A percentile compares a stretch with the other conserved stretches of the same genome.
These are phyloP conservation scores for Aureobasidium sp. DNA, from an alignment of 2,329 filamentous ascomycete species.

Conservation along the genomic window DNA sequence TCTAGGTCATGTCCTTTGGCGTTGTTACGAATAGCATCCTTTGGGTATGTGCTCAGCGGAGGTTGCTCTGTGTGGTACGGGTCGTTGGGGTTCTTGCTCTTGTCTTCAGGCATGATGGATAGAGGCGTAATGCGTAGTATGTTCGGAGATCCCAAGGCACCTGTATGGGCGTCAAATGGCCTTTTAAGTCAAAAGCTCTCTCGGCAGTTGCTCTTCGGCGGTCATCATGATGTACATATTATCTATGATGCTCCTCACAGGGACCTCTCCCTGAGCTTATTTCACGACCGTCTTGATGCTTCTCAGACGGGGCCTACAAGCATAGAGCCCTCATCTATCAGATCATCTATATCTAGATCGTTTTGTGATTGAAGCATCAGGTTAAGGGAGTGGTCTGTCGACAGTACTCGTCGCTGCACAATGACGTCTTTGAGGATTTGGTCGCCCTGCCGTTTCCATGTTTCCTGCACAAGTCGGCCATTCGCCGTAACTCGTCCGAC, in stretches of 20 bases:
- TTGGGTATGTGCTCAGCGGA: constrained; percentile 4
- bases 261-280: not conserved
- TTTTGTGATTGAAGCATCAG: not conserved
- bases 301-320: not conserved
- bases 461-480: not conserved
- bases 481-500: not conserved
- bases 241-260: not conserved
- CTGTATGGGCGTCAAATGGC: not conserved
- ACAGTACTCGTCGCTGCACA: not conserved
- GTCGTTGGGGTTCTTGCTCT: constrained; percentile 1
- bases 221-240: not conserved
- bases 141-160: not conserved
- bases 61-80: constrained; percentile 4
- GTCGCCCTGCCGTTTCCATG: not conserved
- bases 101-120: constrained; percentile 8
- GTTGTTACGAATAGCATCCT: constrained; percentile 9
- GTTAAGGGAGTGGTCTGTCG: not conserved
- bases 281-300: not conserved
- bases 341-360: not conserved
- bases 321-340: not conserved
- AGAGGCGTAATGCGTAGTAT: not conserved
- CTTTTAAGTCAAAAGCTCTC: not conserved
- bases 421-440: not conserved
- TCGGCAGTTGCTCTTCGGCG: not conserved
- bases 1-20: not conserved